Base-by-base conservation (phyloP, 331 rosid species). In the Stylosanthes scabra region DNA sequence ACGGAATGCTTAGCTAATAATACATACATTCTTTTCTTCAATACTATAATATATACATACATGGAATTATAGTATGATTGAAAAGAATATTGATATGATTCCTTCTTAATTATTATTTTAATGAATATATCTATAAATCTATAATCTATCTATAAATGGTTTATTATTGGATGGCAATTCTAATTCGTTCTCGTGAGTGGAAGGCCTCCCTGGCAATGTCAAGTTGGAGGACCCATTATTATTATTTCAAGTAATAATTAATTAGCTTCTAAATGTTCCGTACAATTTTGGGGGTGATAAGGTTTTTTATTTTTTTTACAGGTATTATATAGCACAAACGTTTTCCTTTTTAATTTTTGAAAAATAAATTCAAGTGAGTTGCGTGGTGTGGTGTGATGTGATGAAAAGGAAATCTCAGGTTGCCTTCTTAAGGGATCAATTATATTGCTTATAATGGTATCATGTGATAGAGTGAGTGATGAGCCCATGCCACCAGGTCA, bases 161-260 rank as follows among this genome's bases (percentile, higher is more conserved):
- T 67, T 46, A 63, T 67, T 46, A 63, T 71, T 55, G 47, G 63
- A 80, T 80, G 76, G 57, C 76, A 68, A 31, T 65, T 74, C 80
- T 72, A 68, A 31, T 70, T 74, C 80, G 74, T 80, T 68, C 34
- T 54, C 11, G 39, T 34, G 39, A 55, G 50, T 54, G 69, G 45
- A 58, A 54, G 0, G 44, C 80, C 15, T 61, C 16, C 65, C 60
- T 7, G 61, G 44, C 41, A 74, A 5, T 28, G 71, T 12, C 63
- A 76, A 14, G 39, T 15, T 42, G 59, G 12, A 55, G 59, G 15
- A 34, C 64, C 29, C 15, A 57, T 20, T n/a, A 20, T 20, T 20
- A 20, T 20, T 20, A 60, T 20, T 67, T 34, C 39, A 34, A 34
- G 39, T 34, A 25, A 66, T 59, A 14, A 59, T 72, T 11, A 14